Conservation (phyloP, 2,329 filamentous ascomycete genomes). For the Exserohilum turcica region DNA sequence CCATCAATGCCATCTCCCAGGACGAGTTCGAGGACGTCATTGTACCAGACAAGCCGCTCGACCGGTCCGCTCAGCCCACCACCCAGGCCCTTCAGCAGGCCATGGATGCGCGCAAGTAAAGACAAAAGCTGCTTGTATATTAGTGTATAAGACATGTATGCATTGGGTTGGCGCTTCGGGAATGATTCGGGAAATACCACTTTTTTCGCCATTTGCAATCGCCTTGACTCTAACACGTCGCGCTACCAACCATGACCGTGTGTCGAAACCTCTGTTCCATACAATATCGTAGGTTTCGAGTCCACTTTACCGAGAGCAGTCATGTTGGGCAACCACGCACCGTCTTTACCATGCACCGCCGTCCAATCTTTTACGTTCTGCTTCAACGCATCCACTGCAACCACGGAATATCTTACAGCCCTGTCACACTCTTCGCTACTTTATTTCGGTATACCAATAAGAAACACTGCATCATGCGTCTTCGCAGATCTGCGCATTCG, state of each 20-base stretch:
- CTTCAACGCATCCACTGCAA: neutral
- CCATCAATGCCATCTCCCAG: constrained; percentile 85
- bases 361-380: neutral
- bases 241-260: neutral
- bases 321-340: neutral
- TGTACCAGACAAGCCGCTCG: constrained; percentile 74
- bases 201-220: constrained; percentile 10
- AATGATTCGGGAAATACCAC: constrained; percentile 22
- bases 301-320: neutral
- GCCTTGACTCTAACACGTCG: neutral
- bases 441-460: neutral
- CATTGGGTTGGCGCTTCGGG: constrained; percentile 39
- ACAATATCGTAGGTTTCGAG: neutral
- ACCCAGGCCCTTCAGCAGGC: constrained; percentile 40
- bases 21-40: constrained; percentile 97
- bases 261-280: neutral
- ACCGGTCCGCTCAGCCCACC: constrained; percentile 46
- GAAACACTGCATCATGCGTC: neutral
- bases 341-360: neutral
- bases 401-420: neutral
- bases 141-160: constrained; percentile 34
- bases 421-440: neutral
- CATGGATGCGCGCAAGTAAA: constrained; percentile 36
- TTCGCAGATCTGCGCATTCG: neutral
- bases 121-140: constrained; percentile 22